A percentile compares a stretch with the other conserved stretches of the same genome.
phyloP scores from a whole-genome alignment of 805 yeast species.

The Candida nitratophila region DNA sequence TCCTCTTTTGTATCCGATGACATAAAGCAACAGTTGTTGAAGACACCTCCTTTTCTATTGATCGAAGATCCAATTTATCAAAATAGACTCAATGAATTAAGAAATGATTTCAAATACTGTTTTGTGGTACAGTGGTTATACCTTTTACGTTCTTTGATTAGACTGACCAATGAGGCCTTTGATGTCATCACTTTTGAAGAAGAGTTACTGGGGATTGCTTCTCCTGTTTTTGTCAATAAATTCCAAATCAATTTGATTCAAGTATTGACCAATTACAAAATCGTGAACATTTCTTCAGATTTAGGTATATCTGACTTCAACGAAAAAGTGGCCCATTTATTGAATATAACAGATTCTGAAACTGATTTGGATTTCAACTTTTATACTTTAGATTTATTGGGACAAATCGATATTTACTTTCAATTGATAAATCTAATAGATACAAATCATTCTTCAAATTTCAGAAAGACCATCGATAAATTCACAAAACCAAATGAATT shows the following conservation, averaged over 20 bases:
- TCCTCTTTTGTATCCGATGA: constrained; percentile 28
- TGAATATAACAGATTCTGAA: constrained; percentile 1
- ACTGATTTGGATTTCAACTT: constrained; percentile 22
- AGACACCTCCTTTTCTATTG: constrained; percentile 31
- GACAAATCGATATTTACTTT: constrained; percentile 44
- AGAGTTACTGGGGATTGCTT: constrained; percentile 42
- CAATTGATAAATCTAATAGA: constrained; percentile 31
- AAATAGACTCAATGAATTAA: constrained; percentile 21
- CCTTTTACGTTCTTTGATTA: constrained; percentile 43
- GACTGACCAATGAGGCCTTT: constrained; percentile 42
- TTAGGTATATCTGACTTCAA: constrained; percentile 21
- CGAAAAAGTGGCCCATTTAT: constrained; percentile 8
- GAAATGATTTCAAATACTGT: constrained; percentile 31
- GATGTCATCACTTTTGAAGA: constrained; percentile 57
- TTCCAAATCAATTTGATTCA: constrained; percentile 36
- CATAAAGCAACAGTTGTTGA: constrained; percentile 26
- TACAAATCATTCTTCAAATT: constrained; percentile 35
- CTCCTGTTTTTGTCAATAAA: constrained; percentile 35
- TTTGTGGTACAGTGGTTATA: constrained; percentile 50
- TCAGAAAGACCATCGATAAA: constrained; percentile 42
- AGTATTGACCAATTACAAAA: constrained; percentile 29
- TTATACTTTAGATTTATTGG: constrained; percentile 32
- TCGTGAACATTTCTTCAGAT: constrained; percentile 13
- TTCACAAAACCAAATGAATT: constrained; percentile 20
- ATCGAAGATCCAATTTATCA: constrained; percentile 32